Evolutionary conservation across 75 land plant species (phyloP).

Genomic region (Selaginella tamariscina): DNA sequence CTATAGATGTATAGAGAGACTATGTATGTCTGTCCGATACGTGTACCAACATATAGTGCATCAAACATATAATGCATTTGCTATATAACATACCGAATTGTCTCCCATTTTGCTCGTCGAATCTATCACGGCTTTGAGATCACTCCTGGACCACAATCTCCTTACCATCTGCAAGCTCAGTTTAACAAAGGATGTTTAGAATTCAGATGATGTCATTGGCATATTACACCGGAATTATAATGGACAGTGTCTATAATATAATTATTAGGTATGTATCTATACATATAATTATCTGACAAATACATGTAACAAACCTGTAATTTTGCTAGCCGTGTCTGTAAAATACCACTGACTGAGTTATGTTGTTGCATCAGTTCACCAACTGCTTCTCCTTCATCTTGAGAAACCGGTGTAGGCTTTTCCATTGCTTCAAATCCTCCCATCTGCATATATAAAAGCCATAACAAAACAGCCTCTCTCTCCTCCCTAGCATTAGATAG

Average conservation of each 20-base stretch:
- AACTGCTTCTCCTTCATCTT: conserved; percentile 41
- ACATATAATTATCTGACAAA: too few species aligned
- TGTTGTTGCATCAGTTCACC: conserved; percentile 48
- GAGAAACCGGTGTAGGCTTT: neutral
- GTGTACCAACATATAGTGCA: too few species aligned
- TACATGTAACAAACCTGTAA: too few species aligned
- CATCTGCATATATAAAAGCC: neutral
- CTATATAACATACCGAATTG: conserved; percentile 39
- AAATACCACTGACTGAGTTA: conserved; percentile 36
- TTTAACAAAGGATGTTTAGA: too few species aligned
- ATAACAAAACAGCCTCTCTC: too few species aligned
- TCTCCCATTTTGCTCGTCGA: conserved; percentile 71
- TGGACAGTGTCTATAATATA: too few species aligned
- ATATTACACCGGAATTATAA: too few species aligned
- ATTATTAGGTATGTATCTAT: too few species aligned
- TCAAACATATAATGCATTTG: too few species aligned
- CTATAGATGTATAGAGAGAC: too few species aligned
- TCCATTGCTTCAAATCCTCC: conserved; percentile 4
- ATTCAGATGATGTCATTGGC: too few species aligned
- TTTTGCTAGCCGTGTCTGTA: conserved; percentile 61
- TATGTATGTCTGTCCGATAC: too few species aligned
- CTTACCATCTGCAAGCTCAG: conserved; percentile 40
- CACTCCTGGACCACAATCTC: conserved; percentile 61
- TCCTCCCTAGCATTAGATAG: neutral
- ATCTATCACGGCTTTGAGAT: conserved; percentile 56